Evolutionary conservation across 768 basidiomycete species (phyloP).

Genomic region (Leucogyrophana mollusca): DNA sequence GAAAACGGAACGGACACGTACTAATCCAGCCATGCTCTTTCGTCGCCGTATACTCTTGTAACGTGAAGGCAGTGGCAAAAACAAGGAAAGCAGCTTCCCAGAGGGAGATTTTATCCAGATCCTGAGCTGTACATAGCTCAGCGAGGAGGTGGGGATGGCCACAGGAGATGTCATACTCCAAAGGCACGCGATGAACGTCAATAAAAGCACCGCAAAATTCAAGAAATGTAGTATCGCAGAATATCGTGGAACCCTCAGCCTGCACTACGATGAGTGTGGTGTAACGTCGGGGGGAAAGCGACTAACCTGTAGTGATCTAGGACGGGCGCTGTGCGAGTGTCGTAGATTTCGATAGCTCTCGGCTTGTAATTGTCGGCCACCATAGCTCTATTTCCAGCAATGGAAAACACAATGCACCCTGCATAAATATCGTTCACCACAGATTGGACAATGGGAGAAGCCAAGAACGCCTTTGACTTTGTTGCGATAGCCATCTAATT

Average conservation of each 20-base stretch:
- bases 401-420: constrained; percentile 71
- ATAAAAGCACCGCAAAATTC: constrained; percentile 66
- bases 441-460: constrained; percentile 80
- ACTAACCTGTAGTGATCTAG: constrained; percentile 79
- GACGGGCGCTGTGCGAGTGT: constrained; percentile 63
- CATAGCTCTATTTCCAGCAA: constrained; percentile 64
- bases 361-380: constrained; percentile 90
- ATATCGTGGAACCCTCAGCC: constrained; percentile 82
- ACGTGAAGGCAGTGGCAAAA: constrained; percentile 71
- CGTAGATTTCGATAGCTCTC: constrained; percentile 70
- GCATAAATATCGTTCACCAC: constrained; percentile 86
- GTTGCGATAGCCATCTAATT: constrained; percentile 86
- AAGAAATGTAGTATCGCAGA: constrained; percentile 75
- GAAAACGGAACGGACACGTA: constrained; percentile 39
- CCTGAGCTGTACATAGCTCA: constrained; percentile 45
- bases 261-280: constrained; percentile 21
- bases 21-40: constrained; percentile 88
- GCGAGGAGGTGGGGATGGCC: constrained; percentile 1
- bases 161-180: constrained; percentile 49
- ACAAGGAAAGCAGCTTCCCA: constrained; percentile 78
- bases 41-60: constrained; percentile 87
- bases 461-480: constrained; percentile 78
- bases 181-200: constrained; percentile 73
- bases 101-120: constrained; percentile 45
- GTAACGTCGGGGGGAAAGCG: constrained; percentile 6